Base-by-base conservation (phyloP, 495 filamentous ascomycete genomes). In the Clavariopsis aquatica region DNA sequence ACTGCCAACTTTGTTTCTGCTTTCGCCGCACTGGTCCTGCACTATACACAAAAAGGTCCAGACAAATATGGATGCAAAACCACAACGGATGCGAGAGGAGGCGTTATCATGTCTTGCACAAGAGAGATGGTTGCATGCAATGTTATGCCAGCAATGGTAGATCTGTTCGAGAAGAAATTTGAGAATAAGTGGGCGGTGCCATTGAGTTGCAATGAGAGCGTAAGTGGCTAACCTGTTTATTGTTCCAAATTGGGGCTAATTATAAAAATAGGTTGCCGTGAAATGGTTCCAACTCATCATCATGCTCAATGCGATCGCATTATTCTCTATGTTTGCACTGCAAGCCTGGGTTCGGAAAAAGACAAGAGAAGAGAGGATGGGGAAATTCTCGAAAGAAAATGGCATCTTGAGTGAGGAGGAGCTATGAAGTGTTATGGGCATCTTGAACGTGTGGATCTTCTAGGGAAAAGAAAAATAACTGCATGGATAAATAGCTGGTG, bases 71-170 rank as follows among this genome's bases (percentile, higher is more conserved):
- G 52, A 28, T 54, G 52, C 31, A 29, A 20, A 17, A 31, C 52
- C 9, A 9, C 26, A 20, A 34, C 31, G 2, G 27, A 28, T 17
- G n/a, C 52, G 10, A 54, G 8, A 17, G 28, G 24, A 7, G 10
- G 17, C 4, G 31, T 29, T 8, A 31, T 9, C 28, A 34, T 34
- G 52, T 13, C n/a, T 2, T 54, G 52, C 24, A 29, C 52, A 12
- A 8, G 52, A 10, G 52, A 54, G 31, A 54, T 28, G 28, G 52
- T 17, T 31, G 52, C 52, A n/a, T 54, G 52, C 19, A 34, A 34
- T 5, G 23, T 54, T 2, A 24, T 54, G 31, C 23, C 23, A 20
- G 52, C 47, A 5, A 27, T 27, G 47, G 9, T 49, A 8, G 47
- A 49, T n/a, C 6, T 49, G 7, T 23, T 27, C 7, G 24, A 27